Evolutionary conservation across 2,329 filamentous ascomycete species (phyloP).

Genomic region (Monosporascus sp.): DNA sequence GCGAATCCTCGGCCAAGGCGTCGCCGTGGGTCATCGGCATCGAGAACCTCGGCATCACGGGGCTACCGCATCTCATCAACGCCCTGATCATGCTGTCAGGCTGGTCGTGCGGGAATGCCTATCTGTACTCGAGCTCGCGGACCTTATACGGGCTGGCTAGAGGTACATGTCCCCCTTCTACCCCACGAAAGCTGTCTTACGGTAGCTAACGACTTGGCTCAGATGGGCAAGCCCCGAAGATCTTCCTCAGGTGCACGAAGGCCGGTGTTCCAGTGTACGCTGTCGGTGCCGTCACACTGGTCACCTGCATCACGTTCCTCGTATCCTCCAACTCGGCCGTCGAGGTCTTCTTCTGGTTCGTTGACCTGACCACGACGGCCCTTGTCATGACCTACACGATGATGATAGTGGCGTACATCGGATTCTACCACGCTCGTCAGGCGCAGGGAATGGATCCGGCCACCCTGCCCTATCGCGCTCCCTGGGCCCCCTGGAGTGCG

Average conservation of each 20-base stretch:
- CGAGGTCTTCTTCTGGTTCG: constrained; percentile 36
- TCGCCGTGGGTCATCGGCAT: constrained; percentile 51
- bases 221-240: constrained; percentile 29
- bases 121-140: constrained; percentile 14
- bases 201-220: background rate
- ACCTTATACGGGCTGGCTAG: constrained; percentile 23
- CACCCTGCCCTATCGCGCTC: constrained; percentile 44
- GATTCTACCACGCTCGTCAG: constrained; percentile 47
- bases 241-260: constrained; percentile 35
- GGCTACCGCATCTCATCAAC: constrained; percentile 56
- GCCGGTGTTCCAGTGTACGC: constrained; percentile 40
- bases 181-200: background rate
- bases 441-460: constrained; percentile 46
- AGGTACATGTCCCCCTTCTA: constrained; percentile 1
- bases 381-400: constrained; percentile 41
- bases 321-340: constrained; percentile 32
- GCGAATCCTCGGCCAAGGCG: constrained; percentile 44
- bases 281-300: constrained; percentile 27
- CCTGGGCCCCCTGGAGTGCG: constrained; percentile 46
- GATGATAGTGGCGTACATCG: constrained; percentile 41
- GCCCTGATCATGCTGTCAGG: constrained; percentile 30
- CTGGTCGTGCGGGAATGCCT: constrained; percentile 17
- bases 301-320: constrained; percentile 33
- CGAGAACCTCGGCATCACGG: constrained; percentile 46
- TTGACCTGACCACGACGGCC: constrained; percentile 35